phyloP scores from a whole-genome alignment of 768 basidiomycete genomes.

The Hericium erinaceus region DNA sequence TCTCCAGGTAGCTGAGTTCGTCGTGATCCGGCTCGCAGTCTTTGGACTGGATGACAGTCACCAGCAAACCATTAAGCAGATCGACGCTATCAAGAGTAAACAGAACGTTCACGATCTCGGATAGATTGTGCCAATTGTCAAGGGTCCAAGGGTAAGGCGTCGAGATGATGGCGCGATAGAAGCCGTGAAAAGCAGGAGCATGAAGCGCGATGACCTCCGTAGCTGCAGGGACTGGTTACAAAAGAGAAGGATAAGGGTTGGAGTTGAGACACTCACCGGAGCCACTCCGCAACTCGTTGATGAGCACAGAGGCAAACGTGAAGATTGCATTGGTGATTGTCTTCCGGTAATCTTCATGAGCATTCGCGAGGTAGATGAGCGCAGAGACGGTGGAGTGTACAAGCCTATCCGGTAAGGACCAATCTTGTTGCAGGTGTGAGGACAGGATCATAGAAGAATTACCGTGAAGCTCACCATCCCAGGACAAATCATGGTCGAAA shows the following conservation, averaged over 20 bases:
- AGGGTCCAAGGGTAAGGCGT: slow-evolving; percentile 68
- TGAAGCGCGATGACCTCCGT: slow-evolving; percentile 65
- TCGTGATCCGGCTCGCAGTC: slow-evolving; percentile 38
- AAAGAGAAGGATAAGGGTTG: not conserved
- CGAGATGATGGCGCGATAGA: slow-evolving; percentile 79
- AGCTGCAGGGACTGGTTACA: slow-evolving; percentile 31
- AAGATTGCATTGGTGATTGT: slow-evolving; percentile 51
- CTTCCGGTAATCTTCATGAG: slow-evolving; percentile 39
- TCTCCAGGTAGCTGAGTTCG: slow-evolving; percentile 48
- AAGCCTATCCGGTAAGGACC: slow-evolving; percentile 81
- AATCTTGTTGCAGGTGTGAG: slow-evolving; percentile 39
- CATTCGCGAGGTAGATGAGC: slow-evolving; percentile 54
- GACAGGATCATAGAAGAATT: not conserved
- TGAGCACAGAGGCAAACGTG: slow-evolving; percentile 46
- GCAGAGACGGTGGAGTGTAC: slow-evolving; percentile 73
- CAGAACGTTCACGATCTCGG: slow-evolving; percentile 45
- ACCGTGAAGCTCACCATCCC: slow-evolving; percentile 50
- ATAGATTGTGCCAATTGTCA: slow-evolving; percentile 52
- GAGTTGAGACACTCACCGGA: slow-evolving; percentile 35
- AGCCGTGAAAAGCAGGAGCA: slow-evolving; percentile 76
- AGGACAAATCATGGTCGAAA: slow-evolving; percentile 70
- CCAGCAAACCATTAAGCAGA: slow-evolving; percentile 58
- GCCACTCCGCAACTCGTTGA: slow-evolving; percentile 43
- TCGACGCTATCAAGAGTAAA: slow-evolving; percentile 62
- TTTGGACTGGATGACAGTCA: slow-evolving; percentile 49